These are phyloP conservation scores for Aspergillus sclerotiicarbonarius DNA, from an alignment of 495 filamentous ascomycete genomes.

Conservation along the genomic window DNA sequence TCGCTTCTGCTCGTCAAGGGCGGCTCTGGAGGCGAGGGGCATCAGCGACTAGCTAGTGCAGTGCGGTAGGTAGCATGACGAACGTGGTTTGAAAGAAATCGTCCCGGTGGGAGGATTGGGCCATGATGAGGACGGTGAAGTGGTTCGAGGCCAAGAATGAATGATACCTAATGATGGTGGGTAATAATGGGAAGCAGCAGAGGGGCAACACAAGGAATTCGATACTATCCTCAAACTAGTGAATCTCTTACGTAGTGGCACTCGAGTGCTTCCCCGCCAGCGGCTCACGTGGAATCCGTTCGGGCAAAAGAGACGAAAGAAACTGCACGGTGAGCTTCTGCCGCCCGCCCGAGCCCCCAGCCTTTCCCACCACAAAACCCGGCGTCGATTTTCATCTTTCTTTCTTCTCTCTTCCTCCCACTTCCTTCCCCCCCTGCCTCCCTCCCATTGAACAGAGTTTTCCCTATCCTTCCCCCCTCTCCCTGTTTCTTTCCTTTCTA, in stretches of 20 bases:
- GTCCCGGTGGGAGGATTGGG: slow-evolving; percentile 60
- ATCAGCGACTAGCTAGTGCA: slow-evolving; percentile 12
- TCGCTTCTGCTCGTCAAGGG: slow-evolving; percentile 67
- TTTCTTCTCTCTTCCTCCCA: slow-evolving; percentile 15
- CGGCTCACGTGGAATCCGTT: slow-evolving; percentile 2
- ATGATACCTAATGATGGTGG: too few species aligned
- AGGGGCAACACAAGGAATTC: too few species aligned
- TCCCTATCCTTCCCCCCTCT: slow-evolving; percentile 3
- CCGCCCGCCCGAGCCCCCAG: slow-evolving; percentile 38
- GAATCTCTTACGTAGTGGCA: neutral
- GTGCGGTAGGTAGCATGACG: slow-evolving; percentile 26
- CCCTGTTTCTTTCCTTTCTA: slow-evolving; percentile 15
- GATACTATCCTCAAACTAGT: too few species aligned
- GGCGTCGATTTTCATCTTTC: slow-evolving; percentile 20
- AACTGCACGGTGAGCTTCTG: slow-evolving; percentile 38
- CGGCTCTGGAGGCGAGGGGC: slow-evolving; percentile 51
- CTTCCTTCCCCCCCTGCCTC: slow-evolving; percentile 7
- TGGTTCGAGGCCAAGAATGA: too few species aligned
- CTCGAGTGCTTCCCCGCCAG: neutral
- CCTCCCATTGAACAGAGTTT: slow-evolving; percentile 1
- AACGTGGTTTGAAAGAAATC: slow-evolving; percentile 92
- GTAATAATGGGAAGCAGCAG: too few species aligned
- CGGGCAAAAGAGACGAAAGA: slow-evolving; percentile 14
- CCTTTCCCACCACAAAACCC: slow-evolving; percentile 37
- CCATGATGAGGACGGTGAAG: slow-evolving; percentile 44